phyloP scores from a whole-genome alignment of 371 early-diverging fungal species.

The Rhizomucor pusillus region DNA sequence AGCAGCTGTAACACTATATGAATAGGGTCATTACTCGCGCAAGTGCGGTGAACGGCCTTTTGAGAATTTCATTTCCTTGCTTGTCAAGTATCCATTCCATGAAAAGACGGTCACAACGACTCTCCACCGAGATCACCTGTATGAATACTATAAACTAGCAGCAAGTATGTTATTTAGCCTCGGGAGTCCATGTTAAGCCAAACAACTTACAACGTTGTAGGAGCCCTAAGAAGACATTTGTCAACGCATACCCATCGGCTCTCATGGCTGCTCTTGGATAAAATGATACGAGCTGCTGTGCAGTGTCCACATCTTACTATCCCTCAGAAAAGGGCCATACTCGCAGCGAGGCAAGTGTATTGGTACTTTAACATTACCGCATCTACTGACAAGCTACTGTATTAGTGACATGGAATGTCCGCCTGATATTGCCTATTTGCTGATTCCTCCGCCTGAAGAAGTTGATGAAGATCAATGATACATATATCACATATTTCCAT shows the following conservation, averaged over 20 bases:
- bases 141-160: slow-evolving; percentile 57
- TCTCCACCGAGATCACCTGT: slow-evolving; percentile 65
- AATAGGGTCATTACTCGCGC: slow-evolving; percentile 56
- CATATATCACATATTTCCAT: too few relatives aligned
- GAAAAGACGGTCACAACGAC: slow-evolving; percentile 45
- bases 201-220: slow-evolving; percentile 22
- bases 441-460: slow-evolving; percentile 4
- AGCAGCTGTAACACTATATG: background rate
- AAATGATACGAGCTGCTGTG: slow-evolving; percentile 59
- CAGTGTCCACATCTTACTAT: slow-evolving; percentile 61
- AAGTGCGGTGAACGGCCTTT: slow-evolving; percentile 67
- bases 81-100: slow-evolving; percentile 65
- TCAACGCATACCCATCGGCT: slow-evolving; percentile 40
- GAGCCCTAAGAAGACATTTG: slow-evolving; percentile 47
- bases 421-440: slow-evolving; percentile 2
- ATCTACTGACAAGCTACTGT: background rate
- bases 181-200: too few relatives aligned
- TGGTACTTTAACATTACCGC: background rate
- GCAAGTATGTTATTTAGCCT: slow-evolving; percentile 16
- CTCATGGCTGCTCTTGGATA: slow-evolving; percentile 38
- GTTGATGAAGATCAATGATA: too few relatives aligned
- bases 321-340: slow-evolving; percentile 51
- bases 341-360: slow-evolving; percentile 17
- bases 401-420: slow-evolving; percentile 9
- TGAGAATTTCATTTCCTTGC: slow-evolving; percentile 62